A percentile compares a stretch with the other conserved stretches of the same genome.
Conservation (phyloP, 345 rosid genomes). For the Cardamine resedifolia region DNA sequence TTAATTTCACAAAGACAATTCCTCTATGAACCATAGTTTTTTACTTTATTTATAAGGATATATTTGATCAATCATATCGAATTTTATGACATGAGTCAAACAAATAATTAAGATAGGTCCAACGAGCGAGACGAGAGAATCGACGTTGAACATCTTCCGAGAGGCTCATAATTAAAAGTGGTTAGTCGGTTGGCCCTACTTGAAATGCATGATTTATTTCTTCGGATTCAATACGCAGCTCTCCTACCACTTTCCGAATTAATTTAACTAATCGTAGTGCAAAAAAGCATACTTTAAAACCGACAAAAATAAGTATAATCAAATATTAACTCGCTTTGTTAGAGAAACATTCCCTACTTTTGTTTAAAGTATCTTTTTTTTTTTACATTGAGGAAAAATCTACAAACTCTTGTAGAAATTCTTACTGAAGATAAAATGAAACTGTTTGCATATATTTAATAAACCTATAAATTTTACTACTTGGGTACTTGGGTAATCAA, state of each 20-base stretch:
- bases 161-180: neutral
- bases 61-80: neutral
- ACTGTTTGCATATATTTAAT: neutral
- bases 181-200: neutral
- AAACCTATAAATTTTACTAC: neutral
- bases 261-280: neutral
- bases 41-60: neutral
- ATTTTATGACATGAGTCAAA: neutral
- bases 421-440: neutral
- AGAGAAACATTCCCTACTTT: neutral
- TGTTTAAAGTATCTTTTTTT: neutral
- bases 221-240: neutral
- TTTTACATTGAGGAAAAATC: neutral
- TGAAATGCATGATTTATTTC: neutral
- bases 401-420: neutral
- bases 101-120: neutral
- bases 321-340: neutral
- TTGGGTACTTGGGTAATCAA: neutral
- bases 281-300: neutral
- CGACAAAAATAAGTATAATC: neutral
- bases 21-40: neutral
- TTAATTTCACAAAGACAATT: neutral
- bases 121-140: slow-evolving; percentile 13
- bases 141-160: slow-evolving; percentile 6
- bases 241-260: neutral